A percentile compares a stretch with the other conserved stretches of the same genome.
These are phyloP conservation scores for Elsinoe arachidis DNA, from an alignment of 2,329 filamentous ascomycete species.

Conservation along the genomic window DNA sequence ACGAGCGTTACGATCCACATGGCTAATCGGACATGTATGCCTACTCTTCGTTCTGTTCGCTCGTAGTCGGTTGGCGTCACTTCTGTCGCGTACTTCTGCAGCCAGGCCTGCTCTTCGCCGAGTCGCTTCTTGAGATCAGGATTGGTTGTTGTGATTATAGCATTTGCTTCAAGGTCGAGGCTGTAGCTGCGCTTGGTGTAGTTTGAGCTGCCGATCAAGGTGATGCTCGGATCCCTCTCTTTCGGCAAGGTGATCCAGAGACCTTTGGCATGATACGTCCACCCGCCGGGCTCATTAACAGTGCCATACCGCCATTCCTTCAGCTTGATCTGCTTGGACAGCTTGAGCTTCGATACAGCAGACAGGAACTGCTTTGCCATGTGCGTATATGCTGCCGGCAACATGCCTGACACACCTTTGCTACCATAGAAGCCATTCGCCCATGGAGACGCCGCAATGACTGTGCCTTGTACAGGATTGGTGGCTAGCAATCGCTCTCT, in stretches of 20 bases:
- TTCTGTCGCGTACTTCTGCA: slow-evolving; percentile 63
- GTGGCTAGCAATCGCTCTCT: slow-evolving; percentile 71
- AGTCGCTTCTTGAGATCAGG: slow-evolving; percentile 60
- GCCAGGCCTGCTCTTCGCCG: slow-evolving; percentile 69
- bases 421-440: slow-evolving; percentile 95
- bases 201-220: slow-evolving; percentile 83
- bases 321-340: slow-evolving; percentile 55
- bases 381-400: slow-evolving; percentile 86
- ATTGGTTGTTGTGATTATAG: slow-evolving; percentile 74
- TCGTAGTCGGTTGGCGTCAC: slow-evolving; percentile 73
- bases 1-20: slow-evolving; percentile 90
- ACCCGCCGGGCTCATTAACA: slow-evolving; percentile 71
- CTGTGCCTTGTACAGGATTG: slow-evolving; percentile 60
- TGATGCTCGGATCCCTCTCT: slow-evolving; percentile 60
- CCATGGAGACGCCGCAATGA: slow-evolving; percentile 85
- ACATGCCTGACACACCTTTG: slow-evolving; percentile 76
- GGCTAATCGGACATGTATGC: slow-evolving; percentile 72
- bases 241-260: slow-evolving; percentile 73
- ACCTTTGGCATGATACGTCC: slow-evolving; percentile 98
- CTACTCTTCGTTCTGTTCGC: slow-evolving; percentile 71
- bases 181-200: slow-evolving; percentile 93
- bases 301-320: slow-evolving; percentile 84
- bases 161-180: slow-evolving; percentile 83
- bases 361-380: slow-evolving; percentile 75
- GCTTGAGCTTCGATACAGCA: slow-evolving; percentile 45